Evolutionary conservation across 805 yeast species (phyloP).

Genomic region (Yarrowia osloensis): DNA sequence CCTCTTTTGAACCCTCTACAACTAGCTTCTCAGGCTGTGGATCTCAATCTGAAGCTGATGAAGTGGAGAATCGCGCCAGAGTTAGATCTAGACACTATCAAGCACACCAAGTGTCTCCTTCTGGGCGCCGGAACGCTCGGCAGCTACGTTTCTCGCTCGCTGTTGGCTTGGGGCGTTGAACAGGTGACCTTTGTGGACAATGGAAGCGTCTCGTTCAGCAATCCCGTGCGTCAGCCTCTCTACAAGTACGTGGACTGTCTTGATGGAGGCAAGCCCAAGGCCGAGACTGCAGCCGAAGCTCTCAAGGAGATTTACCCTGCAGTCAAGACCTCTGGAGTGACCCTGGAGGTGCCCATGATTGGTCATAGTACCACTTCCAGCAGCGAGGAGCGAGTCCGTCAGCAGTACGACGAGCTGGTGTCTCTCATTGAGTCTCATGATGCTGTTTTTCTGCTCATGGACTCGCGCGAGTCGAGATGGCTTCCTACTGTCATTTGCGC

Average conservation of each 20-base stretch:
- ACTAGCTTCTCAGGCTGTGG: slow-evolving; percentile 89
- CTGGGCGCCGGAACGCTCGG: slow-evolving; percentile 98
- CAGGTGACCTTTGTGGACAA: slow-evolving; percentile 85
- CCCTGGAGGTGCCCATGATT: slow-evolving; percentile 88
- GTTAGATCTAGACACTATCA: slow-evolving; percentile 66
- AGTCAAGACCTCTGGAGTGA: slow-evolving; percentile 62
- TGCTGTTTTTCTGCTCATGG: slow-evolving; percentile 78
- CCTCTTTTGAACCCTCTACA: slow-evolving; percentile 76
- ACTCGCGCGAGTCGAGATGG: slow-evolving; percentile 96
- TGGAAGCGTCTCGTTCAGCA: slow-evolving; percentile 85
- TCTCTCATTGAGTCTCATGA: slow-evolving; percentile 68
- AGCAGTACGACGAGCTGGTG: slow-evolving; percentile 56
- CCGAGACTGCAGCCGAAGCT: slow-evolving; percentile 72
- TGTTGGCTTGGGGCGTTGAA: slow-evolving; percentile 94
- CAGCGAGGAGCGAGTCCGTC: slow-evolving; percentile 49
- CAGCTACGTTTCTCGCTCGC: slow-evolving; percentile 79
- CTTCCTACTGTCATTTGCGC: slow-evolving; percentile 85
- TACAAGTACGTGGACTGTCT: slow-evolving; percentile 80
- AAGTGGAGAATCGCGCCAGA: slow-evolving; percentile 94
- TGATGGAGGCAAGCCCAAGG: slow-evolving; percentile 74
- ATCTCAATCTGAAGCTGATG: slow-evolving; percentile 87
- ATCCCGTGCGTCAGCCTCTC: slow-evolving; percentile 93
- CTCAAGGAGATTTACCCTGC: slow-evolving; percentile 77
- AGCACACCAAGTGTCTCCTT: slow-evolving; percentile 63
- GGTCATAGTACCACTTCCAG: slow-evolving; percentile 75